Evolutionary conservation across 2,329 filamentous ascomycete species (phyloP), one percentile per base, ranked within the genome.

Genomic region (Fusarium pseudoanthophilum): DNA sequence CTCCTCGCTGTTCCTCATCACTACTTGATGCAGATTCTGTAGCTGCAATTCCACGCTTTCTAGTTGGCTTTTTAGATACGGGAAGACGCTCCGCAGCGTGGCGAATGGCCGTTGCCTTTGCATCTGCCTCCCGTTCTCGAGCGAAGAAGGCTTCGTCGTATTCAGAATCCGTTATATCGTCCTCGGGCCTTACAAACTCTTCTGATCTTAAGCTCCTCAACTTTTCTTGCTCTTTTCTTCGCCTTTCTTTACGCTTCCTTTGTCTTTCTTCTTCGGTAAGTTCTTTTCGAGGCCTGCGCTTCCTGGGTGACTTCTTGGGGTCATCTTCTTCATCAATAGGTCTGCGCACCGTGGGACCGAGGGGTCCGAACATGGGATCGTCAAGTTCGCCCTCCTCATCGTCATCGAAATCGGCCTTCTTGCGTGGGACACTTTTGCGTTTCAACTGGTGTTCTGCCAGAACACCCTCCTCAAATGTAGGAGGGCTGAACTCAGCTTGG

Each of bases 141-240:
- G 88, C 90, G 82, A 95, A 98, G 82, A 98, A 98, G 26, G 89
- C 90, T 28, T 85, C 82, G 56, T 87, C 86, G 64, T 90, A 89
- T 52, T 95, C 94, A 39, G 88, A 90, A 78, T 97, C 94, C n/a
- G 89, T 92, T 75, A 97, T 95, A 60, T 98, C 96, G 79, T 98
- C 96, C 74, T 92, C 94, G 42, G 92, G 91, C 65, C 92, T 89
- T 57, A 99, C 92, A 77, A 91, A 95, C 43, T 95, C 83, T 30
- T 92, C 91, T 77, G 93, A 97, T 85, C 98, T 98, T 83, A 96
- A 92, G 79, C 92, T 93, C 37, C 86, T 86, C 55, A 90, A 87
- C 82, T 95, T 95, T 78, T 95, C 94, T n/a, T 89, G 84, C 74
- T 97, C 91, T 74, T 89, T 92, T 59, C 91, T 86, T 60, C 89